A percentile compares a stretch with the other conserved stretches of the same genome.
Conservation (phyloP, 2,329 filamentous ascomycete genomes). For the Fusarium pseudograminearum region DNA sequence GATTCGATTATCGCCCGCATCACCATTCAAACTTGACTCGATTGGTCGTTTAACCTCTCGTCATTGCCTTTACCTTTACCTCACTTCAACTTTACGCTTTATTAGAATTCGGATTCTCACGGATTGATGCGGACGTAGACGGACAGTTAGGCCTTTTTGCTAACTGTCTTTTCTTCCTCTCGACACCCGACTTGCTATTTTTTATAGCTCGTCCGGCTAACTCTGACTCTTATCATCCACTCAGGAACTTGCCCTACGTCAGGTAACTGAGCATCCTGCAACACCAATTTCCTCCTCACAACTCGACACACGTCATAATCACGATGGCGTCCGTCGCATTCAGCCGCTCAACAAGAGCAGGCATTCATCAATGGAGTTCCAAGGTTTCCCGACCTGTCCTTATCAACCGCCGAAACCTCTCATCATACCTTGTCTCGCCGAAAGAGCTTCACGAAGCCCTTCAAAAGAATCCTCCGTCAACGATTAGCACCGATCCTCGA, state of each 20-base stretch:
- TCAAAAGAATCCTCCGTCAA: slow-evolving; percentile 81
- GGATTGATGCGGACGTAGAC: slow-evolving; percentile 43
- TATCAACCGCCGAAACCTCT: slow-evolving; percentile 62
- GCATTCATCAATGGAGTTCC: slow-evolving; percentile 54
- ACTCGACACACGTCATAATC: slow-evolving; percentile 20
- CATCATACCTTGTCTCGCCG: slow-evolving; percentile 88
- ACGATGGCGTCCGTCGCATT: slow-evolving; percentile 60
- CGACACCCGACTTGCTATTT: slow-evolving; percentile 13
- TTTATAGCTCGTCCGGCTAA: slow-evolving; percentile 5
- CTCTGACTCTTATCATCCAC: slow-evolving; percentile 41
- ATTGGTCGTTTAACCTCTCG: slow-evolving; percentile 42
- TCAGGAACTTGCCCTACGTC: slow-evolving; percentile 40
- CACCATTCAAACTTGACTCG: slow-evolving; percentile 38
- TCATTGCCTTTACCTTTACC: slow-evolving; percentile 37
- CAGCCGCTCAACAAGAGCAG: slow-evolving; percentile 57
- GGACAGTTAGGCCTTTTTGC: slow-evolving; percentile 41
- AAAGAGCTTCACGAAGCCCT: slow-evolving; percentile 84
- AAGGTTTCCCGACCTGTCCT: slow-evolving; percentile 50
- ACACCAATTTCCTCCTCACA: slow-evolving; percentile 23
- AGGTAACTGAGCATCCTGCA: slow-evolving; percentile 27
- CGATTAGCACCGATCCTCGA: slow-evolving; percentile 83
- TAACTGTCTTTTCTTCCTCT: slow-evolving; percentile 28
- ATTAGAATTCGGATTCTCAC: slow-evolving; percentile 18
- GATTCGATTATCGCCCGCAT: slow-evolving; percentile 40
- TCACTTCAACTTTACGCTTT: slow-evolving; percentile 15